Evolutionary conservation across 176 grass and related monocot species (phyloP), one percentile per base, ranked within the genome.

Genomic region (Guadua angustifolia): DNA sequence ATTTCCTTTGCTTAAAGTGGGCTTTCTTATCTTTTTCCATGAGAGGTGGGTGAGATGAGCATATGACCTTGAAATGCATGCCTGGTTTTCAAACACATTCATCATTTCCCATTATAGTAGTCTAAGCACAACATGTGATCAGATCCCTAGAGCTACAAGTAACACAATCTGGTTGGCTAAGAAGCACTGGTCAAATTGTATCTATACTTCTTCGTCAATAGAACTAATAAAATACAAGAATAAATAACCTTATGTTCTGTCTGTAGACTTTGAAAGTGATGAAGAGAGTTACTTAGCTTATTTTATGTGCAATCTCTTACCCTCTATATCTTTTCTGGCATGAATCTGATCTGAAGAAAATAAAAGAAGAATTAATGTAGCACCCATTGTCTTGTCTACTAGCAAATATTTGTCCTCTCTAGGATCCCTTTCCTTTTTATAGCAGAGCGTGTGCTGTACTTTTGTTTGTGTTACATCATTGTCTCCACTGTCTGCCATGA

Each of bases 101-200:
- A 38, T 25, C 55, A 51, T 86, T 79, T 63, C n/a, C 21, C n/a
- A 43, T 65, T 64, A 55, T 80, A 77, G 17, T 33, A 35, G 49
- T 66, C 53, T 51, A n/a, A 44, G 16, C 33, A 44, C 18, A 69
- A 47, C 52, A 14, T 76, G 60, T 5, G 3, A 36, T 66, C 45
- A 53, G 45, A 75, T 9, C 17, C n/a, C 0, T 70, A 8, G n/a
- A 58, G 24, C 52, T 45, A 82, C n/a, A 57, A 71, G 22, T 4
- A n/a, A n/a, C n/a, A 81, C 8, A 11, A 3, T 85, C 19, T 59
- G 12, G 8, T 14, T 61, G 5, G 42, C n/a, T 38, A 78, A 67
- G 52, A 85, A 59, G 42, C 12, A 77, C 15, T 8, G 15, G 16
- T 1, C n/a, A 82, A 80, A 75, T 50, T 75, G 21, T 87, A 24